Conservation (phyloP, 2,329 filamentous ascomycete genomes). For the Zymoseptoria ardabiliae region DNA sequence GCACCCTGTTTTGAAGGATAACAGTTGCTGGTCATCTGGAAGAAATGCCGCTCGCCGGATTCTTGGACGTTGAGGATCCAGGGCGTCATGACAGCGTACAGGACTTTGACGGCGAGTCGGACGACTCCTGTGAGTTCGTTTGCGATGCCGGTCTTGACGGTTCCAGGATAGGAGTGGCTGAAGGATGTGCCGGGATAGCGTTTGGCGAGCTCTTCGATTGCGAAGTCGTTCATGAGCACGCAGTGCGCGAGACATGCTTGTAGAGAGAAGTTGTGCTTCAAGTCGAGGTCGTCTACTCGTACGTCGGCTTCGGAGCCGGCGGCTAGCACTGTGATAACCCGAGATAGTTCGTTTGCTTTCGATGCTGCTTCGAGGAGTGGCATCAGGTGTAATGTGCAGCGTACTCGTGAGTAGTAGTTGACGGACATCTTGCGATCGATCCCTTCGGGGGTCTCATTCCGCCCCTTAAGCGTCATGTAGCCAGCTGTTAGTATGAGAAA, state of each 20-base stretch:
- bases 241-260: conserved; percentile 34
- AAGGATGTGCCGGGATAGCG: conserved; percentile 43
- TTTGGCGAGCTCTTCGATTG: conserved; percentile 44
- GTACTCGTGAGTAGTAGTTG: conserved; percentile 51
- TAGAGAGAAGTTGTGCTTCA: conserved; percentile 33
- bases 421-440: conserved; percentile 47
- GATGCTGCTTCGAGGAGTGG: conserved; percentile 45
- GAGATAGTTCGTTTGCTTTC: conserved; percentile 35
- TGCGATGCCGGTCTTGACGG: conserved; percentile 41
- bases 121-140: conserved; percentile 31
- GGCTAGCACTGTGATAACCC: conserved; percentile 50
- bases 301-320: conserved; percentile 47
- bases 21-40: conserved; percentile 31
- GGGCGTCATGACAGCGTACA: conserved; percentile 32
- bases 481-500: conserved; percentile 49
- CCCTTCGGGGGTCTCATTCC: conserved; percentile 49
- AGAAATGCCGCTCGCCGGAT: conserved; percentile 41
- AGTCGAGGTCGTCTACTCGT: conserved; percentile 40
- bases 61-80: conserved; percentile 36
- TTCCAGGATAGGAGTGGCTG: conserved; percentile 43
- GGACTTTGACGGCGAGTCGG: conserved; percentile 28
- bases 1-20: conserved; percentile 24
- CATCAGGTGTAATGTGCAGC: conserved; percentile 51
- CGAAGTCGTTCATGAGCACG: conserved; percentile 45
- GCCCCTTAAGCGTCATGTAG: conserved; percentile 37